Base-by-base conservation (phyloP, 2,329 filamentous ascomycete species). In the Coniochaeta pulveracea region DNA sequence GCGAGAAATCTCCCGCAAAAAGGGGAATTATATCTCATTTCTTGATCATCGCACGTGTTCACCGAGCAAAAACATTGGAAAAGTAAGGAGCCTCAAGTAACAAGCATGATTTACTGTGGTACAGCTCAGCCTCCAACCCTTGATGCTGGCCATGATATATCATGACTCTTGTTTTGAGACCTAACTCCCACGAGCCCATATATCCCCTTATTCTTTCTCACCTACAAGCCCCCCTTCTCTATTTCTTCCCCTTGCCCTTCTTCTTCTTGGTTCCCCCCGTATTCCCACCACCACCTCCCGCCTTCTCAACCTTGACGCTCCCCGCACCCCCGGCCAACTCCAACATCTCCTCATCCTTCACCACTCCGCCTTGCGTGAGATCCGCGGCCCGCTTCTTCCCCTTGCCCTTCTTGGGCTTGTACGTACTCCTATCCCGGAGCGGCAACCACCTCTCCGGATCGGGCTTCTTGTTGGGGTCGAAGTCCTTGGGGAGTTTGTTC, bases 361-460 rank as follows among this genome's bases (percentile, higher is more conserved):
- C 82, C 10, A 80, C 61, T 31, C 88, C 89, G 39, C 91, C 91
- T 55, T 96, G 91, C 7, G 85, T 95, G 25, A 79, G 63, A 44
- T 85, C 82, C 40, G 69, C 66, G 4, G 76, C 78, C 60, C 80
- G 81, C 69, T 86, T 80, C 68, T 85, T 89, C 35, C 85, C 84
- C 68, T 94, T 93, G 64, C 82, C 86, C 5, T 86, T 86, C 63
- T 91, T 94, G 6, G 88, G 86, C 30, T 82, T 68, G 58, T 94
- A 98, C 25, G 76, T 83, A 46, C 83, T 91, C 37, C 91, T 72
- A 54, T 98, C 91, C 34, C 82, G 77, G 48, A 96, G 65, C 10
- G 91, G 89, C 39, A 98, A 60, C 91, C 91, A 98, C 41, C 91
- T 71, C 58, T 98, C 91, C 0, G 85, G 79, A 55, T 98, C 91